A percentile compares a stretch with the other conserved stretches of the same genome.
phyloP scores from a whole-genome alignment of 2,329 filamentous ascomycete species.

The Colletotrichum sp. region DNA sequence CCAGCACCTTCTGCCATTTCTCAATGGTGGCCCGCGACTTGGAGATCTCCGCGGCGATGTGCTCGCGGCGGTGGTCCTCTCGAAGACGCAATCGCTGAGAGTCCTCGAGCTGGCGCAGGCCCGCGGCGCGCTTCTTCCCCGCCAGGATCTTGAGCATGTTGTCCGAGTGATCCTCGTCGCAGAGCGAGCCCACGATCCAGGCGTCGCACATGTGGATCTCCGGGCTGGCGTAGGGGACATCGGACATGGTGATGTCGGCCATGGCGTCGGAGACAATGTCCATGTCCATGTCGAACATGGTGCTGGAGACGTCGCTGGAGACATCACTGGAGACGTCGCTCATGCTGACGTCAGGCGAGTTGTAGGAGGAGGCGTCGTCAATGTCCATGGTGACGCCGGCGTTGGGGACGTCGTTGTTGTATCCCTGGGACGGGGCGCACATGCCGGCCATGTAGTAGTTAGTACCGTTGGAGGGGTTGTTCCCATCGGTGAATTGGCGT shows the following conservation, averaged over 20 bases:
- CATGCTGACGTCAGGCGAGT: not conserved
- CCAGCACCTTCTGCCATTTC: not conserved
- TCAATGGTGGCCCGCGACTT: not conserved
- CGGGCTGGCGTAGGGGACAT: not conserved
- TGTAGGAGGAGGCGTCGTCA: not conserved
- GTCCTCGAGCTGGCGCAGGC: not conserved
- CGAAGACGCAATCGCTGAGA: fast-evolving
- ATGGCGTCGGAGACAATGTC: not conserved
- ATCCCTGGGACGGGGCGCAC: not conserved
- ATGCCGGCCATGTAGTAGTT: not conserved
- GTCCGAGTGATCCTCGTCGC: not conserved
- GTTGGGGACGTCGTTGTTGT: not conserved
- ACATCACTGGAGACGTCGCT: not conserved
- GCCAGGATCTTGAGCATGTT: not conserved
- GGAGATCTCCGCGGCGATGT: not conserved
- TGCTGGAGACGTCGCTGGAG: not conserved
- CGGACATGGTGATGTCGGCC: not conserved
- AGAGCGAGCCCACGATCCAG: not conserved
- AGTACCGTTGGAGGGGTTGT: not conserved
- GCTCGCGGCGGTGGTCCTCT: not conserved
- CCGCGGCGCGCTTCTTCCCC: not conserved
- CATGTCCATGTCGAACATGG: not conserved
- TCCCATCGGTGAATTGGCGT: not conserved
- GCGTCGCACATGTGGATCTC: not conserved
- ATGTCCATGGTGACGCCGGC: not conserved